Evolutionary conservation across 208 protist species (phyloP).

Genomic region (Leishmania arabica): DNA sequence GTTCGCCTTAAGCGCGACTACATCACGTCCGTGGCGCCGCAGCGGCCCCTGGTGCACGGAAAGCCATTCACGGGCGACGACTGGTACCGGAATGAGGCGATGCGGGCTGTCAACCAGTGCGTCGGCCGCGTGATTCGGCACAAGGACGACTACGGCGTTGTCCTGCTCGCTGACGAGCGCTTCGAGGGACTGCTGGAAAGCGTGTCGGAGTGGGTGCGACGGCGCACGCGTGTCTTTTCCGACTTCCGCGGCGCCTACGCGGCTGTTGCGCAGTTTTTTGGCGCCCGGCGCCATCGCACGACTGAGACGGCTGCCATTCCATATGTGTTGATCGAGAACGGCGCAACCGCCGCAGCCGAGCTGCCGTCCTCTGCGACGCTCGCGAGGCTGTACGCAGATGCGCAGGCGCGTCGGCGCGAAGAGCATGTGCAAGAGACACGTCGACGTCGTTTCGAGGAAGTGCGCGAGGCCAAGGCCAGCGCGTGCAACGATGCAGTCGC

Average conservation of each 20-base stretch:
- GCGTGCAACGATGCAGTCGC: background rate
- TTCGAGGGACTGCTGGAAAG: constrained; percentile 49
- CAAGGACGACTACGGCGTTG: constrained; percentile 95
- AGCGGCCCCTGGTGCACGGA: constrained; percentile 69
- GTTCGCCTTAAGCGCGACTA: constrained; percentile 86
- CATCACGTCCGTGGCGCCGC: constrained; percentile 60
- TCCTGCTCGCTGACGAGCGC: constrained; percentile 96
- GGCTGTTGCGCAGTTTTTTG: constrained; percentile 71
- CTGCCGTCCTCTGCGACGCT: constrained; percentile 32
- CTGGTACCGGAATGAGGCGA: constrained; percentile 96
- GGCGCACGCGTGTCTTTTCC: constrained; percentile 37
- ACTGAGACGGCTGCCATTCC: constrained; percentile 24
- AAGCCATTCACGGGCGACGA: constrained; percentile 87
- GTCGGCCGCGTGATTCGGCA: constrained; percentile 98
- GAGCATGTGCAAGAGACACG: constrained; percentile 18
- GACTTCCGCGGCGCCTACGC: constrained; percentile 78
- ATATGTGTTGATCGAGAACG: constrained; percentile 15
- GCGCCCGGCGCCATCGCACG: constrained; percentile 14
- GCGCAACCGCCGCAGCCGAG: background rate
- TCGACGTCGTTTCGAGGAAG: constrained; percentile 41
- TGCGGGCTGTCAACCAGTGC: constrained; percentile 97
- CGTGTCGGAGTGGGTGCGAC: constrained; percentile 75
- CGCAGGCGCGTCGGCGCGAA: constrained; percentile 22
- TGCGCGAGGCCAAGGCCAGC: constrained; percentile 16
- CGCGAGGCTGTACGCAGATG: constrained; percentile 42